These are phyloP conservation scores for Alternaria ethzedia DNA, from an alignment of 2,329 filamentous ascomycete species.

Conservation along the genomic window DNA sequence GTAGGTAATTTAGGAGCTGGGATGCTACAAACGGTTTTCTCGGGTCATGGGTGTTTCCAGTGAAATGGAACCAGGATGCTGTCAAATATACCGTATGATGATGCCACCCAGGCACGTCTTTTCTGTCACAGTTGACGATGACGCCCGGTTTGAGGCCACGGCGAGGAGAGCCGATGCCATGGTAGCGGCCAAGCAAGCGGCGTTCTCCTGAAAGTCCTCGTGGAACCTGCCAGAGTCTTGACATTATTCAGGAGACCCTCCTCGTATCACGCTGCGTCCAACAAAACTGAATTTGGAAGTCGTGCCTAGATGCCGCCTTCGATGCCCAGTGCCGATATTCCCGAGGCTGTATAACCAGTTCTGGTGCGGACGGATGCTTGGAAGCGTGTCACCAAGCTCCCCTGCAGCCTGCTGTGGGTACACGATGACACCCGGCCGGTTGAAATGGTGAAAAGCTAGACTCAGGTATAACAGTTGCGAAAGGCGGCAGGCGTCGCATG, in stretches of 20 bases:
- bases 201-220: background rate
- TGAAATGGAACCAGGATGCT: background rate
- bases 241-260: background rate
- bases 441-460: background rate
- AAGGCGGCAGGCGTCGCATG: constrained; percentile 8
- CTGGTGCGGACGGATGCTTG: constrained; percentile 4
- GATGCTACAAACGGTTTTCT: background rate
- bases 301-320: constrained; percentile 12
- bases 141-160: background rate
- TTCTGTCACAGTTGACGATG: background rate
- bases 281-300: constrained; percentile 1
- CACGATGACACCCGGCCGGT: background rate
- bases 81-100: background rate
- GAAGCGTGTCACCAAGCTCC: background rate
- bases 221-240: background rate
- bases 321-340: constrained; percentile 6
- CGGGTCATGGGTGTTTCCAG: background rate
- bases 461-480: background rate
- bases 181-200: constrained; percentile 11
- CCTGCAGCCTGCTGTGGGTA: constrained; percentile 1
- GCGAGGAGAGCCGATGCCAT: constrained; percentile 8
- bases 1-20: background rate
- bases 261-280: constrained; percentile 5
- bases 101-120: background rate
- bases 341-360: background rate